Base-by-base conservation (phyloP, 129 eudicot genomes). In the Saposhnikovia divaricata region DNA sequence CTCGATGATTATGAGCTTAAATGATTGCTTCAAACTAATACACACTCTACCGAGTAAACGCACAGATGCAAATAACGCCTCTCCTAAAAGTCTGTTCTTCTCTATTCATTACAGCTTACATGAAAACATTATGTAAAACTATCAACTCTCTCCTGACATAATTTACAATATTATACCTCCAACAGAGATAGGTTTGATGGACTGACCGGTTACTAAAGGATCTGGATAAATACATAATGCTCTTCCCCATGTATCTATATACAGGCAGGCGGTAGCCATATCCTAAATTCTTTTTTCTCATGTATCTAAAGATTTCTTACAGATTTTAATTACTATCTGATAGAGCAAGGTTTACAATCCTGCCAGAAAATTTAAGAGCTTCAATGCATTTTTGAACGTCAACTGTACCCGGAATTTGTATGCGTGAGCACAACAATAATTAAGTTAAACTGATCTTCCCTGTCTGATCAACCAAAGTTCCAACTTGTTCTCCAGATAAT, bases 401-500 rank as follows among this genome's bases (percentile, higher is more conserved):
- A 47, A 50, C 43, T 19, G 16, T 42, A 28, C 42, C 5, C 4
- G 66, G 34, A 42, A n/a, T 51, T 45, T 34, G 37, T 14, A 28
- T 61, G 2, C 23, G 8, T n/a, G 2, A 59, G 68, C 68, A 9
- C 1, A 13, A 31, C 66, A 59, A 57, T 57, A 57, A 6, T 57
- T 57, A 59, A 59, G 14, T n/a, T 59, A 53, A 94, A 84, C 83
- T 86, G 21, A 86, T 82, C 75, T 83, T 83, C 46, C 98, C 97
- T 3, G 90, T 85, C 78, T 87, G 96, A 89, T 94, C 98, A 82
- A 94, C 82, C 77, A 91, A 87, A 16, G 87, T 92, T 68, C 98
- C 98, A 80, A 94, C 97, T 80, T 84, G 88, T 83, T 94, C 96
- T 80, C 98, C 98, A 7, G 90, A 91, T 77, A 94, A 82, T 37